These are phyloP conservation scores for Cyamopsis tetragonoloba DNA, from an alignment of 306 rosid species.

Conservation along the genomic window DNA sequence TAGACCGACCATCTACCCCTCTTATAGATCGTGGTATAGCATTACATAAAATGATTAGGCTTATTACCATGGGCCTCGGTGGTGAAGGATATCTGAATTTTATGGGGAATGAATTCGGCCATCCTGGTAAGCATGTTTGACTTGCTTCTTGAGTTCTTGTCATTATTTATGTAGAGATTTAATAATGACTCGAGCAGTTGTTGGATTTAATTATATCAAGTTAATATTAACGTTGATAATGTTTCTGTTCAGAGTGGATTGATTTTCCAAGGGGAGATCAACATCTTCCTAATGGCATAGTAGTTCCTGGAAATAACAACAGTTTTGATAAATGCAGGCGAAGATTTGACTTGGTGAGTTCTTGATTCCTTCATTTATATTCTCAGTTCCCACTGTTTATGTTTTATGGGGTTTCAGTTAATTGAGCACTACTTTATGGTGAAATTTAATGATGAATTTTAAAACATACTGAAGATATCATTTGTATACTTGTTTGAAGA, in stretches of 20 bases:
- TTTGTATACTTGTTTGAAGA: constrained; percentile 5
- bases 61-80: constrained; percentile 88
- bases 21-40: constrained; percentile 91
- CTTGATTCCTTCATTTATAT: neutral
- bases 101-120: constrained; percentile 99
- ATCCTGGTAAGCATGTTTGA: constrained; percentile 67
- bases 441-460: constrained; percentile 24
- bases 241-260: constrained; percentile 78
- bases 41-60: constrained; percentile 97
- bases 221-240: constrained; percentile 10
- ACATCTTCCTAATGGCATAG: constrained; percentile 57
- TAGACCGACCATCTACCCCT: constrained; percentile 85
- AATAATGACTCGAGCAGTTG: neutral
- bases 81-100: constrained; percentile 98
- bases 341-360: constrained; percentile 89
- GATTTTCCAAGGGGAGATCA: constrained; percentile 94
- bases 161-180: constrained; percentile 21
- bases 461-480: constrained; percentile 2
- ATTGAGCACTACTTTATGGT: neutral
- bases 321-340: constrained; percentile 96
- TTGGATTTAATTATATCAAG: constrained; percentile 23
- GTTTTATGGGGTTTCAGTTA: constrained; percentile 18
- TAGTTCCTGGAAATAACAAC: constrained; percentile 61
- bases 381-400: neutral
- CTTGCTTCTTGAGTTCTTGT: neutral